phyloP scores from a whole-genome alignment of 1,284 basidiomycete genomes.

The Malassezia restricta region DNA sequence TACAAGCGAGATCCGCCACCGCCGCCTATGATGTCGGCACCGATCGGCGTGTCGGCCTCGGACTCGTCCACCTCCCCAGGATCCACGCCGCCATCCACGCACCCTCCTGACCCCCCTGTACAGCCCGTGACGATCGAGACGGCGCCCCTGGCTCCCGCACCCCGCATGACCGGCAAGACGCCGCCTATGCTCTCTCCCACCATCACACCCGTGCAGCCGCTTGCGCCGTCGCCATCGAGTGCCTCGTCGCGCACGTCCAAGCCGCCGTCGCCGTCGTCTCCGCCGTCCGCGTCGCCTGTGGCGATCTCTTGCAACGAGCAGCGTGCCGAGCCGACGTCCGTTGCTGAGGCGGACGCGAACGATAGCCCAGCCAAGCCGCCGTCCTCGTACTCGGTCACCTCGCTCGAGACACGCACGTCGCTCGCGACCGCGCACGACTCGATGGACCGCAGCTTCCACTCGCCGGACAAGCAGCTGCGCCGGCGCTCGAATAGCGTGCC shows the following conservation, averaged over 20 bases:
- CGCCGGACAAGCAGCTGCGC: neutral
- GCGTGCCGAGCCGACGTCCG: no score
- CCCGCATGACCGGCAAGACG: no score
- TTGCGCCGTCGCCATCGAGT: neutral
- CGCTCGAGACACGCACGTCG: conserved; percentile 2
- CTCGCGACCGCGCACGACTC: neutral
- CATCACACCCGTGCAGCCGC: no score
- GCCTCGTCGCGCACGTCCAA: neutral
- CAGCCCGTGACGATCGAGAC: neutral
- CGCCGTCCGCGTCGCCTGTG: neutral
- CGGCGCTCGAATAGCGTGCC: neutral
- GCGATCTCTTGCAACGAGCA: neutral
- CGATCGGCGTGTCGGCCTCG: neutral
- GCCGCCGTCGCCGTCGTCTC: neutral
- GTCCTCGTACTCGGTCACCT: neutral
- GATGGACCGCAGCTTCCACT: neutral
- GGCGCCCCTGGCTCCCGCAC: no score
- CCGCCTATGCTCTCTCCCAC: no score
- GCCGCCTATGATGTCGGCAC: neutral
- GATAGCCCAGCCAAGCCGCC: neutral
- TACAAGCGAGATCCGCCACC: neutral
- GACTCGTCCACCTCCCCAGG: neutral
- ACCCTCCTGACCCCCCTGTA: neutral
- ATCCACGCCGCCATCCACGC: neutral
- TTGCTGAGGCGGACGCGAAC: neutral